Evolutionary conservation across 2,329 filamentous ascomycete genomes (phyloP), one percentile per base, ranked within the genome.

Genomic region (Talaromyces sp.): DNA sequence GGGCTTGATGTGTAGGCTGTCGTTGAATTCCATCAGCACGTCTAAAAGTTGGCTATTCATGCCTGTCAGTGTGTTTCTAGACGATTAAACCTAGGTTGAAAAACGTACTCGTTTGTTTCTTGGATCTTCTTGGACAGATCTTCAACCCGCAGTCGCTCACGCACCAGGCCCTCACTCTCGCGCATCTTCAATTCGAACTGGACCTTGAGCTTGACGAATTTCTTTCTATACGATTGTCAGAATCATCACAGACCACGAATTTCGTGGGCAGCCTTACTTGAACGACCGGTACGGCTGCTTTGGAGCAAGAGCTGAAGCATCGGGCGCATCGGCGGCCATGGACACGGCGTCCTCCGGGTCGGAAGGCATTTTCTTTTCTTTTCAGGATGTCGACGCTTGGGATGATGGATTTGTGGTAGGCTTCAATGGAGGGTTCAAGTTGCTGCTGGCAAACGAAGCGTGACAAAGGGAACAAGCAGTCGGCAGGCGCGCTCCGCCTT

Each of bases 1-100:
- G 30, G 86, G 80, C 11, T 91, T 87, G 52, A 98, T 87, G 72
- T 95, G 90, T 22, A 88, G 81, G 51, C 87, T 90, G 57, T 90
- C 87, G 78, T 99, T 99, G 78, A 97, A 84, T 71, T 97, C 93
- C 64, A 96, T 83, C 36, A 98, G 85, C 11, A 97, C 80, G 69
- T 98, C 93, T 59, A 97, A 85, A 36, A 98, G 79, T 74, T 93
- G 92, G 75, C 93, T 97, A 42, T 56, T 22, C 9, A 39, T 11
- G 10, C 2, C 7, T 44, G 17, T 57, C 17, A 51, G 44, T 57
- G 15, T 32, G 10, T 49, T 11, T 17, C 28, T 32, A 25, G 25
- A 8, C 28, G 22, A 51, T 15, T 27, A 27, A 51, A 8, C 1
- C 2, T 28, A 28, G 27, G 69, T 53, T 69, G 11, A 56, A n/a